These are phyloP conservation scores for Colletotrichum nymphaeae DNA, from an alignment of 2,329 filamentous ascomycete genomes.

Conservation along the genomic window DNA sequence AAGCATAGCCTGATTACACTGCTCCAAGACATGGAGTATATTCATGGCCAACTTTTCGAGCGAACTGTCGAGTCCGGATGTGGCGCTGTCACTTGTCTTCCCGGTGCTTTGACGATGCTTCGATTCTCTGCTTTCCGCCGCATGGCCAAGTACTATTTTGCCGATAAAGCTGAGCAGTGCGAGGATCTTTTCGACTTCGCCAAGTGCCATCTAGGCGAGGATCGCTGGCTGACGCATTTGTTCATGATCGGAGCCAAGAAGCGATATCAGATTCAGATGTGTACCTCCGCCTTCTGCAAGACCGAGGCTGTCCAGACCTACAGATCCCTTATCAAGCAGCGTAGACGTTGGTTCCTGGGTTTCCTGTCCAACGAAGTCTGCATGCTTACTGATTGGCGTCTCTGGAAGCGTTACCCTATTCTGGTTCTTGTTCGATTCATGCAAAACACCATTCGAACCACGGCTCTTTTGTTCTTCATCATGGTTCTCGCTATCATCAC, in stretches of 20 bases:
- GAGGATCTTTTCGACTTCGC: slow-evolving; percentile 97
- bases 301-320: slow-evolving; percentile 96
- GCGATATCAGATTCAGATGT: slow-evolving; percentile 96
- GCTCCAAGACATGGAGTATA: slow-evolving; percentile 97
- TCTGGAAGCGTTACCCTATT: slow-evolving; percentile 92
- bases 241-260: slow-evolving; percentile 98
- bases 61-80: slow-evolving; percentile 95
- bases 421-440: slow-evolving; percentile 89
- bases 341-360: slow-evolving; percentile 94
- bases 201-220: slow-evolving; percentile 94
- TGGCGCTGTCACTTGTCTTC: slow-evolving; percentile 93
- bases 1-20: slow-evolving; percentile 91
- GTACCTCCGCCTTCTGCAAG: slow-evolving; percentile 97
- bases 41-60: slow-evolving; percentile 96
- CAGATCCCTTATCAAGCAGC: slow-evolving; percentile 88
- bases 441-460: slow-evolving; percentile 96
- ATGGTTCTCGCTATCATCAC: slow-evolving; percentile 88
- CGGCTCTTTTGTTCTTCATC: slow-evolving; percentile 92
- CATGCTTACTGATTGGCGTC: slow-evolving; percentile 93
- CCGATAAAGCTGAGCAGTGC: slow-evolving; percentile 94
- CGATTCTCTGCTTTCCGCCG: slow-evolving; percentile 95
- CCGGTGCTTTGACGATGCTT: slow-evolving; percentile 93
- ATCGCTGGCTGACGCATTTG: slow-evolving; percentile 95
- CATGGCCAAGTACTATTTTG: slow-evolving; percentile 99
- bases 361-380: slow-evolving; percentile 99